Percentiles rank a stretch among this genome's conserved stretches.
phyloP scores from a whole-genome alignment of 257 asterid genomes.

The Solanum okadae region DNA sequence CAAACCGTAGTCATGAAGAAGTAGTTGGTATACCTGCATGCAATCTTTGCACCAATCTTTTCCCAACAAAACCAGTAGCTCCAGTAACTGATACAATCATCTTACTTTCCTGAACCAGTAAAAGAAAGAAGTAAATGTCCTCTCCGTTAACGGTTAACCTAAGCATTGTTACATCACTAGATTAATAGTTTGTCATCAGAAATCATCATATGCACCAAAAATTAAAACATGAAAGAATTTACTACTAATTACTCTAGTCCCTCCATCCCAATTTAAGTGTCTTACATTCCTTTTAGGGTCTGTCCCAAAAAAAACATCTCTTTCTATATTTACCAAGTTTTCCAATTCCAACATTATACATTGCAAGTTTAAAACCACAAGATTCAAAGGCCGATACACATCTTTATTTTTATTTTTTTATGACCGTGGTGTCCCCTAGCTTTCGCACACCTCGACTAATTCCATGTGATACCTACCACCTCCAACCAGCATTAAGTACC shows the following conservation, averaged over 20 bases:
- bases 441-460: background rate
- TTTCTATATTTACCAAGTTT: background rate
- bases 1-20: background rate
- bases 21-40: slow-evolving; percentile 24
- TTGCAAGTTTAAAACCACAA: background rate
- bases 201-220: background rate
- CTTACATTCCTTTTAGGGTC: background rate
- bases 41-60: slow-evolving; percentile 82
- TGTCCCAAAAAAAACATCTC: background rate
- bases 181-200: background rate
- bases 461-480: background rate
- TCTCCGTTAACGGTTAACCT: background rate
- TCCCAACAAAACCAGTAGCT: slow-evolving; percentile 93
- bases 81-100: slow-evolving; percentile 87
- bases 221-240: background rate
- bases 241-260: background rate
- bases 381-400: no score
- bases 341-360: background rate
- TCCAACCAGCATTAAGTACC: fast-evolving
- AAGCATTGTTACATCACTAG: background rate
- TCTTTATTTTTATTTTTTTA: no score
- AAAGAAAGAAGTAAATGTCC: background rate
- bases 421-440: background rate
- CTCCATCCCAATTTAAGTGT: background rate
- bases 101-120: slow-evolving; percentile 42